Conservation (phyloP, 2,329 filamentous ascomycete genomes). For the Aspergillus jensenii region DNA sequence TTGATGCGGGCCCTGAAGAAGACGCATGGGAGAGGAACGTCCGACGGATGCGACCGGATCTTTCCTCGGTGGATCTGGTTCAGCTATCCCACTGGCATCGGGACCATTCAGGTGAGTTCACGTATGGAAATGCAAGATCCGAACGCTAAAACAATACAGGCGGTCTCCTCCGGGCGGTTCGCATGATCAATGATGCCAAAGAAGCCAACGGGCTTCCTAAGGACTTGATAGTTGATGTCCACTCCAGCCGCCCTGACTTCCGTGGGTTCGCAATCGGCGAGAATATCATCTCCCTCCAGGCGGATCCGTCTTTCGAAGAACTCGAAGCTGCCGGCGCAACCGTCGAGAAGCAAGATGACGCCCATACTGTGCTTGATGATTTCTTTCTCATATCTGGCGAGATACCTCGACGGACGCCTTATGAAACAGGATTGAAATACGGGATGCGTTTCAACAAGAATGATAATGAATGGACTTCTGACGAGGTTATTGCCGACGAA, state of each 20-base stretch:
- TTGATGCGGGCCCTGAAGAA: slow-evolving; percentile 56
- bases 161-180: slow-evolving; percentile 52
- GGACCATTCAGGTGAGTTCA: slow-evolving; percentile 51
- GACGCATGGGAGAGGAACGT: slow-evolving; percentile 53
- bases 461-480: slow-evolving; percentile 46
- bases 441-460: slow-evolving; percentile 46
- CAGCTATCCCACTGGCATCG: slow-evolving; percentile 57
- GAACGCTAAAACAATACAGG: slow-evolving; percentile 25
- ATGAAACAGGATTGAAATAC: slow-evolving; percentile 50
- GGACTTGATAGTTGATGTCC: slow-evolving; percentile 49
- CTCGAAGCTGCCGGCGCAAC: slow-evolving; percentile 44
- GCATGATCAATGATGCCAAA: slow-evolving; percentile 48
- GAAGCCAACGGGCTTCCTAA: slow-evolving; percentile 18
- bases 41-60: slow-evolving; percentile 43
- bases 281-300: slow-evolving; percentile 50
- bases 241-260: slow-evolving; percentile 53
- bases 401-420: slow-evolving; percentile 51
- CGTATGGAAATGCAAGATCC: neutral
- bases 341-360: slow-evolving; percentile 39
- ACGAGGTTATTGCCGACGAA: slow-evolving; percentile 54
- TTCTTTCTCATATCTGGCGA: slow-evolving; percentile 56
- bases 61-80: slow-evolving; percentile 48
- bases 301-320: slow-evolving; percentile 53
- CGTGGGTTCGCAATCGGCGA: slow-evolving; percentile 47
- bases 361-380: slow-evolving; percentile 50